Conservation (phyloP, 352 stramenopile genomes). For the Phytophthora lateralis region DNA sequence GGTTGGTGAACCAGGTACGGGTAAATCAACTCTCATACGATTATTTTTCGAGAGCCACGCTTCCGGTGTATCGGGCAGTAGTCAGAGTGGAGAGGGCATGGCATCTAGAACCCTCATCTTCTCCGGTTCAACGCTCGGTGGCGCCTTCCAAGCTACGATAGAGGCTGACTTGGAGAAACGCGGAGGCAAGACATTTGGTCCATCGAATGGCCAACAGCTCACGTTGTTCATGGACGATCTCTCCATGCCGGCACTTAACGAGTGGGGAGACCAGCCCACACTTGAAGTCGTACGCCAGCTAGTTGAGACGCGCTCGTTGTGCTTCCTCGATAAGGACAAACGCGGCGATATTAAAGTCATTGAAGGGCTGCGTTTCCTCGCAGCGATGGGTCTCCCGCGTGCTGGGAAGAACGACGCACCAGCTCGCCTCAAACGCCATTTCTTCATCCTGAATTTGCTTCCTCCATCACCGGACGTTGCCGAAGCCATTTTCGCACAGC, state of each 20-base stretch:
- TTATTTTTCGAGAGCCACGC: slow-evolving; percentile 70
- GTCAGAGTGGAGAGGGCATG: slow-evolving; percentile 44
- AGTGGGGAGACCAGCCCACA: slow-evolving; percentile 79
- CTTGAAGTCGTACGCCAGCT: slow-evolving; percentile 79
- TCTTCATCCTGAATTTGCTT: slow-evolving; percentile 89
- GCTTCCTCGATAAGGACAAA: slow-evolving; percentile 88
- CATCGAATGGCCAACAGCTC: slow-evolving; percentile 70
- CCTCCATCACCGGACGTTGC: slow-evolving; percentile 77
- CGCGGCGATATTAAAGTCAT: slow-evolving; percentile 79
- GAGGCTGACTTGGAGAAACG: slow-evolving; percentile 81
- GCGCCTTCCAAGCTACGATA: slow-evolving; percentile 80
- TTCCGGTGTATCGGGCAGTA: neutral
- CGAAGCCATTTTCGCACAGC: slow-evolving; percentile 88
- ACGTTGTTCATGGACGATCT: slow-evolving; percentile 86
- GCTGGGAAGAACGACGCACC: slow-evolving; percentile 87
- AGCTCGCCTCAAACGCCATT: slow-evolving; percentile 90
- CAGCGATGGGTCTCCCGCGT: slow-evolving; percentile 62
- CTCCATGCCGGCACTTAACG: slow-evolving; percentile 67
- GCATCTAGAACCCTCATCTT: slow-evolving; percentile 90
- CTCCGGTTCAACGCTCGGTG: slow-evolving; percentile 77
- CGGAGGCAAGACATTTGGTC: slow-evolving; percentile 81
- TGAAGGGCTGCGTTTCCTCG: slow-evolving; percentile 71
- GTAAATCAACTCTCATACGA: slow-evolving; percentile 85
- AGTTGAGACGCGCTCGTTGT: slow-evolving; percentile 67
- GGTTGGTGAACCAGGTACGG: slow-evolving; percentile 84